Conservation (phyloP, 2,329 filamentous ascomycete species). For the Epichloe sp. region DNA sequence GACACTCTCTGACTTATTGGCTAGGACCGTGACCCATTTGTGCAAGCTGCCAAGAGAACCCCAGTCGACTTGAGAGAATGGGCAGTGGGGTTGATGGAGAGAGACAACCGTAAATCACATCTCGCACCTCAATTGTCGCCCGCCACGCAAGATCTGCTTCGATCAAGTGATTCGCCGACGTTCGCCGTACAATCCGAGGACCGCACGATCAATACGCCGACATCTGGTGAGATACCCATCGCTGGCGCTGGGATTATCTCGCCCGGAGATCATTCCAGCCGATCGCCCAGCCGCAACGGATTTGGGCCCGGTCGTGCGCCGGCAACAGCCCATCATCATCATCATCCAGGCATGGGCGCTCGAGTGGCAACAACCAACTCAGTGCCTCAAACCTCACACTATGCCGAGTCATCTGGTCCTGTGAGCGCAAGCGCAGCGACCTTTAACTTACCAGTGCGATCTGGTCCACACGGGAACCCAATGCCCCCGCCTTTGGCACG, state of each 20-base stretch:
- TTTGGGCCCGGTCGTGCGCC: slow-evolving; percentile 30
- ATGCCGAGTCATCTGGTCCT: slow-evolving; percentile 24
- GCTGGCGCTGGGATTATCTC: slow-evolving; percentile 41
- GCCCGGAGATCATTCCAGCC: slow-evolving; percentile 37
- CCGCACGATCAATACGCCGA: slow-evolving; percentile 44
- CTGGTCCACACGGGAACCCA: slow-evolving; percentile 44
- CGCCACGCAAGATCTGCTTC: slow-evolving; percentile 62
- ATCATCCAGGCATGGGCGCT: slow-evolving; percentile 42
- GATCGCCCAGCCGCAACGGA: slow-evolving; percentile 40
- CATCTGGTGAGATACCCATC: slow-evolving; percentile 60
- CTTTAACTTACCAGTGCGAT: slow-evolving; percentile 52
- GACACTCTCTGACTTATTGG: slow-evolving; percentile 4
- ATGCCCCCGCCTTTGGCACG: slow-evolving; percentile 48
- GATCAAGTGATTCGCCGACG: slow-evolving; percentile 48
- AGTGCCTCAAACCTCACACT: slow-evolving; percentile 32
- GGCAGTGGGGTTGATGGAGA: slow-evolving; percentile 88
- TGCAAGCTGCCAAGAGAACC: slow-evolving; percentile 91
- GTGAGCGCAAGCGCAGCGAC: slow-evolving; percentile 34
- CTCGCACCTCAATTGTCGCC: slow-evolving; percentile 70
- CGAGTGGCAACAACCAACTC: slow-evolving; percentile 39
- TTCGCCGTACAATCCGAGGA: slow-evolving; percentile 26
- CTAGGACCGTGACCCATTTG: slow-evolving; percentile 83
- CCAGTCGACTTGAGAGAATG: slow-evolving; percentile 88
- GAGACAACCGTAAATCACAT: slow-evolving; percentile 90
- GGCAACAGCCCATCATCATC: slow-evolving; percentile 36